Conservation (phyloP, 2,329 filamentous ascomycete genomes). For the Botrytis hyacinthi region DNA sequence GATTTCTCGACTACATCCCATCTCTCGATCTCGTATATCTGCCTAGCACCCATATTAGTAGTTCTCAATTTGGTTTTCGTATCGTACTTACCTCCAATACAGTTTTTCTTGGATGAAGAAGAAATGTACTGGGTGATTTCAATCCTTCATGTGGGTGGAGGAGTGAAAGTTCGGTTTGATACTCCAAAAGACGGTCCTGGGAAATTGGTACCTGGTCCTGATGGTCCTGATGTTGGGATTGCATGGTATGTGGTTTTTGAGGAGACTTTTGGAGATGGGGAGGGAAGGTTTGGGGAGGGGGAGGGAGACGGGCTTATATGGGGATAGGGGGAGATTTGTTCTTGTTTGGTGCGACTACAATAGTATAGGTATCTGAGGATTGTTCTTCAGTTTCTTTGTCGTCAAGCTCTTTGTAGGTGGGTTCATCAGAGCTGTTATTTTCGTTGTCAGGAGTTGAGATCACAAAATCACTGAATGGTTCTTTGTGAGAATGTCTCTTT, state of each 20-base stretch:
- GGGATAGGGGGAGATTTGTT: background rate
- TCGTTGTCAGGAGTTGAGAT: background rate
- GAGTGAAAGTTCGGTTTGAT: background rate
- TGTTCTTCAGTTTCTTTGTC: background rate
- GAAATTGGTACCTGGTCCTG: background rate
- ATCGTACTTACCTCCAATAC: background rate
- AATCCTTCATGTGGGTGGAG: background rate
- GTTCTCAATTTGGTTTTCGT: background rate
- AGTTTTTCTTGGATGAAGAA: too few species aligned
- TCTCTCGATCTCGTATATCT: background rate
- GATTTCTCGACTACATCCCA: background rate
- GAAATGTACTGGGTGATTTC: background rate
- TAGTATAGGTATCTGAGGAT: rapidly evolving
- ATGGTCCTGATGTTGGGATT: background rate
- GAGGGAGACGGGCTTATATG: background rate
- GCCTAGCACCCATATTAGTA: background rate
- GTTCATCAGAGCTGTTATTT: too few species aligned
- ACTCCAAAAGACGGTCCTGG: background rate
- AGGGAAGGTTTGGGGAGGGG: background rate
- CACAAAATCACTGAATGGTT: background rate
- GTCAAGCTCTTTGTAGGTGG: too few species aligned
- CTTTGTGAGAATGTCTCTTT: background rate
- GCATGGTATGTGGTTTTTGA: background rate
- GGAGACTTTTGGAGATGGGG: background rate
- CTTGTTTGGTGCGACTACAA: background rate